Evolutionary conservation across 352 stramenopile species (phyloP), one percentile per base, ranked within the genome.

Genomic region (Phytophthora cactorum): DNA sequence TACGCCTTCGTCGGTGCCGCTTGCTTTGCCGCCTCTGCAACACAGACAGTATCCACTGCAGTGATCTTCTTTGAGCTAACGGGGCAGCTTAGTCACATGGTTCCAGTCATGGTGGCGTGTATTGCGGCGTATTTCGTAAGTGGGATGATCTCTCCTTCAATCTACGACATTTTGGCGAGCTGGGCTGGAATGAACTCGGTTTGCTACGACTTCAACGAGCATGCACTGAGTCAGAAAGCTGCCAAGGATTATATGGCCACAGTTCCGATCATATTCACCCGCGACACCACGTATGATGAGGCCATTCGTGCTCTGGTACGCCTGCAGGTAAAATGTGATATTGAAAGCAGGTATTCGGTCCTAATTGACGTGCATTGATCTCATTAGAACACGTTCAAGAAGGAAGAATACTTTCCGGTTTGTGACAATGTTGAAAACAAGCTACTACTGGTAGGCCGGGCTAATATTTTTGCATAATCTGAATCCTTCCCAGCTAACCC

Each of bases 1-100:
- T 98, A 97, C 47, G 90, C 93, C 0, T 83, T 98, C 22, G 92
- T 98, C 9, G 95, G 93, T 2, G 95, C 95, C 3, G 94, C 93
- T 7, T 93, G 90, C 52, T 97, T 98, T 59, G 75, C 92, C 1
- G 91, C 90, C 0, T 97, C 91, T 4, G 93, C 94, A 9, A 98
- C 95, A 4, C 75, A 94, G 52, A 96, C 94, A 0, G 88, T 98
- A 6, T 97, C 87, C 0, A 95, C 87, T 1, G 82, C 85, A 0
- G 84, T 95, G 11, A 93, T 95, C 25, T 93, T 98, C 74, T 95
- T 95, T 47, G 87, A 95, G 59, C 68, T 95, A 29, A 93, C 87
- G 1, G 87, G 87, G 0, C 87, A 93, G 36, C 66, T 93, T 9
- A 93, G 84, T 51, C 84, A 95, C 73, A 90, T 95, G 81, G 75